Evolutionary conservation across 2,329 filamentous ascomycete species (phyloP).

Genomic region (Zelopaecilomyces penicillatus): DNA sequence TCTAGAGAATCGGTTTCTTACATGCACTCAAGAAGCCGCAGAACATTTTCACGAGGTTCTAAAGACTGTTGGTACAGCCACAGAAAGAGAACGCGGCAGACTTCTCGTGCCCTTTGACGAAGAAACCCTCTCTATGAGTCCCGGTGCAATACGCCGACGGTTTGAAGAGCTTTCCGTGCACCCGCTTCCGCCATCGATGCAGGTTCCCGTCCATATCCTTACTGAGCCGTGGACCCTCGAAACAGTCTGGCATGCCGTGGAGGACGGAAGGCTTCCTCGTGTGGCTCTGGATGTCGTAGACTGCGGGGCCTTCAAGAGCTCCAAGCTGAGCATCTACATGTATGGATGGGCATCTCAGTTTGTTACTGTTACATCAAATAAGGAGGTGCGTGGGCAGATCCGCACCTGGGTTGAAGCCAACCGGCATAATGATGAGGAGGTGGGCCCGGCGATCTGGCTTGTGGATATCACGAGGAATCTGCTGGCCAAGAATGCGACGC

Average conservation of each 20-base stretch:
- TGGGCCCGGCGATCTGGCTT: constrained; percentile 24
- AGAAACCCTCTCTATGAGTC: constrained; percentile 5
- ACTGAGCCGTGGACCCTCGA: constrained; percentile 19
- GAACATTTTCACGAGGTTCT: constrained; percentile 31
- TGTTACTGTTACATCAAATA: constrained; percentile 32
- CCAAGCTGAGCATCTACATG: constrained; percentile 31
- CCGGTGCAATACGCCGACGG: constrained; percentile 13
- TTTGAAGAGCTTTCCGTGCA: constrained; percentile 27
- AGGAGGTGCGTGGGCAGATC: constrained; percentile 29
- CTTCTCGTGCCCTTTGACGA: constrained; percentile 24
- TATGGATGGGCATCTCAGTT: constrained; percentile 29
- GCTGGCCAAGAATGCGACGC: constrained; percentile 23
- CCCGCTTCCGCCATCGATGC: constrained; percentile 21
- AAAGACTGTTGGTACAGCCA: constrained; percentile 27
- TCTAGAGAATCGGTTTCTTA: constrained; percentile 21
- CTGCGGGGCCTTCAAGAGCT: constrained; percentile 24
- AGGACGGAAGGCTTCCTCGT: constrained; percentile 19
- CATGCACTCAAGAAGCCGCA: constrained; percentile 31
- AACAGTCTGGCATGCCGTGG: constrained; percentile 17
- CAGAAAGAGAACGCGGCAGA: constrained; percentile 26
- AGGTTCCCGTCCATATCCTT: constrained; percentile 26
- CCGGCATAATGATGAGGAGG: constrained; percentile 19
- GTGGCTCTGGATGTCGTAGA: constrained; percentile 26
- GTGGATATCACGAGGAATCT: constrained; percentile 28
- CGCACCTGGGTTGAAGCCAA: constrained; percentile 26